Base-by-base conservation (phyloP, 208 protist genomes). In the Leishmania braziliensis region DNA sequence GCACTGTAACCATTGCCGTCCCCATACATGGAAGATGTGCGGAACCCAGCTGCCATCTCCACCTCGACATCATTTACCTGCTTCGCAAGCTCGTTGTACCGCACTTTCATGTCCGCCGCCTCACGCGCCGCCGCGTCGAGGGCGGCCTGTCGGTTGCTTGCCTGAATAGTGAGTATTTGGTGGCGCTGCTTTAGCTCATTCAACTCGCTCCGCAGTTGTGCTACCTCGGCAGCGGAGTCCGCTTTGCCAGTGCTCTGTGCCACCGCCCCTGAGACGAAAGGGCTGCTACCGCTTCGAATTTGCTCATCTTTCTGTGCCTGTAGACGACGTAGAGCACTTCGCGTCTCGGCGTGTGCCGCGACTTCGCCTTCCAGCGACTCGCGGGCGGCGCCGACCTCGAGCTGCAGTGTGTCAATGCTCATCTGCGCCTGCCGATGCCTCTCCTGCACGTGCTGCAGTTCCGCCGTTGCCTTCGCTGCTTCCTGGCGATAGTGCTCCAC, bases 341-440 rank as follows among this genome's bases (percentile, higher is more conserved):
- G 81, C 58, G 88, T 91, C 62, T 89, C 88, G 26, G 83, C 69
- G 78, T 93, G 91, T 12, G 89, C 89, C 18, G 75, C 71, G 3
- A 68, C 78, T 62, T 92, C 91, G 54, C 89, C 90, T 23, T 93
- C 88, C 29, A 95, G 80, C 12, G 87, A 86, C 80, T 94, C 91
- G 62, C 78, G 83, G 18, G 71, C 75, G 0, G 82, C 75, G 71
- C 77, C 77, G 20, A 90, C 33, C 48, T 90, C 90, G 23, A 89
- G 71, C 63, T 78, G 77, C 62, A 92, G 43, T 39, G 73, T 65
- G 26, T 86, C 84, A 8, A 85, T 71, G 69, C 81, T 84, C 58
- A 71, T 70, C 74, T 78, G 51, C 5, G 60, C 23, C 18, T 69
- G 68, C 1, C 74, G 81, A n/a, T 83, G 75, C 70, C 48, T 71